Evolutionary conservation across 2,329 filamentous ascomycete genomes (phyloP), one percentile per base, ranked within the genome.

Genomic region (Penicillium sclerotigenum): DNA sequence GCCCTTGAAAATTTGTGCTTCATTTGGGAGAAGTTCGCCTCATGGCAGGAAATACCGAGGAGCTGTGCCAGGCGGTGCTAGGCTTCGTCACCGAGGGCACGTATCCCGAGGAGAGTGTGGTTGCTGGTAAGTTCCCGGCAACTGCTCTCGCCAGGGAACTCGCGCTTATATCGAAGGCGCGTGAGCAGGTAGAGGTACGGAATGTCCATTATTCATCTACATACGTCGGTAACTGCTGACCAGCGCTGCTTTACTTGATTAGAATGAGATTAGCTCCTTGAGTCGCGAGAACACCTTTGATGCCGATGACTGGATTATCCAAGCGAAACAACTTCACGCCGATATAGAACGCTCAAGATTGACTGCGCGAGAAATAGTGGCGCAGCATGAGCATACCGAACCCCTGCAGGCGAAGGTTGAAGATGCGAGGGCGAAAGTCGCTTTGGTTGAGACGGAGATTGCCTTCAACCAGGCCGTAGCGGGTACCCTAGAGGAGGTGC

Each of bases 281-380:
- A 95, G 92, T 73, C 83, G 86, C 68, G 86, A 91, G 62, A 88
- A 86, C 18, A 88, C 87, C 54, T 83, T 87, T 37, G 88, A 95
- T 67, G 88, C 96, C 48, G 88, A 91, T 68, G 83, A 87, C 49
- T 97, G 93, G 93, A 89, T 95, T 54, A 77, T 81, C 49, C 90
- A 94, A 72, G 91, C 92, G 46, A 90, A 90, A 73, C 85, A 87
- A 50, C 83, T 97, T 8, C 90, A 96, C 71, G 83, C 87, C 59
- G 93, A 97, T 69, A 93, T 97, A 62, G 85, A 90, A 66, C 83
- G 85, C 45, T 93, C 91, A 24, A 87, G 90, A 66, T 82, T 84
- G 16, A 86, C 91, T 34, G 91, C 93, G 22, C 87, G 87, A 67
- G 86, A 91, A 56, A 95, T 97, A 56, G 83, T 93, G 5, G 83